Evolutionary conservation across 805 yeast genomes (phyloP), one percentile per base, ranked within the genome.

Genomic region (Ogataea nakhonphanomensis): DNA sequence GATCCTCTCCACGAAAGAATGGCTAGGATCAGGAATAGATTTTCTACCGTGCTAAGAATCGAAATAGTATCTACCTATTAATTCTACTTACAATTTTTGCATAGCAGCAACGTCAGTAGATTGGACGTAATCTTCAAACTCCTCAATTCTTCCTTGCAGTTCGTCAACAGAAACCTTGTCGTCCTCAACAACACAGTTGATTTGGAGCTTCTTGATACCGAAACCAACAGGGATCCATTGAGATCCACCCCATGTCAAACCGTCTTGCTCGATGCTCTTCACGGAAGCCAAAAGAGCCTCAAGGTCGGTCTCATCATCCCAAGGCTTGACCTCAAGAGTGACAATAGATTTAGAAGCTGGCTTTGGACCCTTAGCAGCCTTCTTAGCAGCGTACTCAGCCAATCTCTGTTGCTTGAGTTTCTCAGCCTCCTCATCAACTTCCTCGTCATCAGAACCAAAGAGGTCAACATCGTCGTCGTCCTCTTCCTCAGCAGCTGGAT

Each of bases 131-230:
- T 93, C 99, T 79, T 93, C 99, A 69, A 86, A 95, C 65, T 82
- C 97, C 70, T 84, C 87, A 56, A 80, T 76, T 46, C 61, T 62
- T 53, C 71, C 73, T 74, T 85, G 91, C 66, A 93, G 83, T 42
- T 85, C 97, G 58, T 86, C 96, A 61, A 89, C 62, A 52, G 97
- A 87, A 55, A 93, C 96, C 81, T 82, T 83, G 58, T 78, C 95
- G 73, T 93, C 99, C 81, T 93, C 98, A 58, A 93, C 84, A 67
- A 93, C 99, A 74, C 84, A 73, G 90, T 90, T 91, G 74, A 93
- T 86, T 79, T 93, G 99, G 70, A 93, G 82, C 81, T 93, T 93
- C 85, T 87, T 87, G 80, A 93, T 91, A 82, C 99, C 99, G 84
- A 79, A 93, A 73, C 99, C 99, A 64, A 93, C 95, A 66, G 96